Conservation (phyloP, 257 asterid genomes). For the Echium plantagineum region DNA sequence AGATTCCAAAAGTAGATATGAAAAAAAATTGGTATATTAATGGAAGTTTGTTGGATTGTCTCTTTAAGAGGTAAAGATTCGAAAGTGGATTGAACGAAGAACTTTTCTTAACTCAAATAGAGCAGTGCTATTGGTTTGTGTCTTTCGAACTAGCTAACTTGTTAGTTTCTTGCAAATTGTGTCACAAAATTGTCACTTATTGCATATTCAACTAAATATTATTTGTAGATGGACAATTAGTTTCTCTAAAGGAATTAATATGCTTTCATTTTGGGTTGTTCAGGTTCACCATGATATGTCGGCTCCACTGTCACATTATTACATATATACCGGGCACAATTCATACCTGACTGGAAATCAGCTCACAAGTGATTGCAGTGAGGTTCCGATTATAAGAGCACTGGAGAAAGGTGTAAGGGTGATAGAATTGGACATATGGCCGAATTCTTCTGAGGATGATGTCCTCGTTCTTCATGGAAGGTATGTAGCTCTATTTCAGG, state of each 20-base stretch:
- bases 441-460: slow-evolving; percentile 62
- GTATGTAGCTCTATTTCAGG: slow-evolving; percentile 17
- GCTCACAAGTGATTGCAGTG: slow-evolving; percentile 84
- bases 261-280: not conserved
- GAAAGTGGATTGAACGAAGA: not conserved
- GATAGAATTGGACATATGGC: slow-evolving; percentile 80
- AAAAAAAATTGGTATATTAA: too few relatives aligned
- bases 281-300: slow-evolving; percentile 79
- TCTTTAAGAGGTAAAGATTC: too few relatives aligned
- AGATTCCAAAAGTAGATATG: too few relatives aligned
- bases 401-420: slow-evolving; percentile 75
- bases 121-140: not conserved
- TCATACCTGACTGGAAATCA: slow-evolving; percentile 89
- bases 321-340: slow-evolving; percentile 70
- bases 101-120: not conserved
- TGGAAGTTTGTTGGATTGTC: too few relatives aligned
- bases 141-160: too few relatives aligned
- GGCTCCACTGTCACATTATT: slow-evolving; percentile 71
- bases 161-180: too few relatives aligned
- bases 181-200: too few relatives aligned
- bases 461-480: slow-evolving; percentile 80
- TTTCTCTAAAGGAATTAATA: not conserved
- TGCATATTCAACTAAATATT: not conserved
- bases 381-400: slow-evolving; percentile 65
- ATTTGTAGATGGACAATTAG: not conserved